Evolutionary conservation across 768 basidiomycete species (phyloP), one percentile per base, ranked within the genome.

Genomic region (Boletellus ananas): DNA sequence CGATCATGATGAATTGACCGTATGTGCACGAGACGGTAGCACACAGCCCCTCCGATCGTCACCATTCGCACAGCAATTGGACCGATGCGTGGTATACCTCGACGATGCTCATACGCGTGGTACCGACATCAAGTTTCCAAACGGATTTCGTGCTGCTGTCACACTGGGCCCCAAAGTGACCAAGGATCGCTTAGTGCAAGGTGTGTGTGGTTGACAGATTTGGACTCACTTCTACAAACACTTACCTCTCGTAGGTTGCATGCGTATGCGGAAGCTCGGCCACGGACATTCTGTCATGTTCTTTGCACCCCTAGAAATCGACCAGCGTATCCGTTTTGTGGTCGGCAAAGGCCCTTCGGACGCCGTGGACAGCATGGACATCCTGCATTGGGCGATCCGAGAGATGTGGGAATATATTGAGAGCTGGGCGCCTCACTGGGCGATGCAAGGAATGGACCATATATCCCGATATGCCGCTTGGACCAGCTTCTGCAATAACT

Each of bases 251-350:
- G 20, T 12, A 77, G 77, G 75, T 6, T 78, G 76, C 49, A 78
- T 78, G 77, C 66, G 77, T 4, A 75, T 78, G 76, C 68, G 77
- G 3, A 67, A 70, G 53, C 65, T 78, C 1, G 77, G 77, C 12
- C 55, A 60, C 14, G 74, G 72, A 0, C 77, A 78, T 49, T 72
- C 74, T 4, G 63, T 76, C 13, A 56, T 72, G 40, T 77, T 78
- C 53, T 73, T 74, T 40, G 75, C 74, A 10, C 69, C 76, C 6
- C 55, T 56, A 0, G 73, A 76, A 43, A 64, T 76, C 4, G 69
- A 72, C 45, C 50, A 52, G 29, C 36, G 45, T 0, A 76, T 77
- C 40, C 68, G 71, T 25, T 44, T 50, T 7, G 45, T 61, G 5
- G 43, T 51, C 29, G 34, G 27, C n/a, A 63, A 59, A 20, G 12